Conservation (phyloP, 2,329 filamentous ascomycete genomes). For the Pestalotiopsis sp. region DNA sequence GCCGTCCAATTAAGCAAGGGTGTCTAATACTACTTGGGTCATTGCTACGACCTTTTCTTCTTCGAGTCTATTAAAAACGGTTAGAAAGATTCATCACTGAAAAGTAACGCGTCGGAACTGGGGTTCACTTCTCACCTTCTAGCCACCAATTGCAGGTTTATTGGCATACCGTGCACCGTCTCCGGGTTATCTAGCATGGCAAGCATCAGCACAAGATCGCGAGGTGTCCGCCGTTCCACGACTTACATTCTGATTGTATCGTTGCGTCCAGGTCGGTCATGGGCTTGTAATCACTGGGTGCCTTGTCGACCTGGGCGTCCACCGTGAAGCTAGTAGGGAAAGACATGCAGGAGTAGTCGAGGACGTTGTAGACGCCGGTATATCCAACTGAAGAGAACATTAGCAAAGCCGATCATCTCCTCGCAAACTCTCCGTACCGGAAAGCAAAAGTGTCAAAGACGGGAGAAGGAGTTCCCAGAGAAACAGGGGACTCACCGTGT, state of each 20-base stretch:
- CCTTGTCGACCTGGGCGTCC: constrained; percentile 39
- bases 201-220: neutral
- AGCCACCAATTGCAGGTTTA: constrained; percentile 46
- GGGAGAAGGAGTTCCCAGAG: too few relatives aligned
- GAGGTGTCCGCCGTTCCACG: neutral
- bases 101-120: neutral
- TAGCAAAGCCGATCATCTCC: neutral
- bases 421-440: neutral
- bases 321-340: constrained; percentile 45
- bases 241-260: constrained; percentile 46
- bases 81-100: neutral
- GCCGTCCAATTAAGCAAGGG: constrained; percentile 17
- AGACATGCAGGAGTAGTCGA: constrained; percentile 50
- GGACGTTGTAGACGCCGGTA: constrained; percentile 50
- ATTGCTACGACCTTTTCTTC: constrained; percentile 35
- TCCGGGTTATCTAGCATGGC: constrained; percentile 37
- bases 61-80: constrained; percentile 24
- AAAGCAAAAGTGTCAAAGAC: neutral
- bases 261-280: constrained; percentile 38
- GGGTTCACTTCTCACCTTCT: constrained; percentile 23
- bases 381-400: constrained; percentile 42
- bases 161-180: constrained; percentile 41
- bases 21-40: constrained; percentile 27
- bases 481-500: constrained; percentile 35
- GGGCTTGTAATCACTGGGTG: constrained; percentile 31